Percentiles rank a stretch among this genome's conserved stretches.
Evolutionary conservation across 441 rosid species (phyloP).

Genomic region (Euphorbia celastroides): DNA sequence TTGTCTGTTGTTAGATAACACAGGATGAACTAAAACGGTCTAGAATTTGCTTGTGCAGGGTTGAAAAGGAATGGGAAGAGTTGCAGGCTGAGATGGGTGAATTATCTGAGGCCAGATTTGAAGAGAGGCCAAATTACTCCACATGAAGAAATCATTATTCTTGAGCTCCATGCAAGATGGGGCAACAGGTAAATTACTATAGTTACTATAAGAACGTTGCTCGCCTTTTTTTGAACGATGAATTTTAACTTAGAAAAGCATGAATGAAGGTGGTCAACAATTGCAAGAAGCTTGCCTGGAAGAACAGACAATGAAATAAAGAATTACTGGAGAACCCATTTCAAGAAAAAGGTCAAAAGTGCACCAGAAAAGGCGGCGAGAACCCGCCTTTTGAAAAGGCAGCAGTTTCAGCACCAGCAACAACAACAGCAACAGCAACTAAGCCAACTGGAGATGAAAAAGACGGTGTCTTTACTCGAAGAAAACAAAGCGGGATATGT

Average conservation of each 20-base stretch:
- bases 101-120: conserved; percentile 73
- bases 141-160: conserved; percentile 70
- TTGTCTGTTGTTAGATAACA: no score
- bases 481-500: no score
- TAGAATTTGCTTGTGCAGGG: conserved; percentile 42
- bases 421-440: no score
- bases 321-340: conserved; percentile 63
- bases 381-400: no score
- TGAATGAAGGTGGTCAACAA: conserved; percentile 41
- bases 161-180: conserved; percentile 70
- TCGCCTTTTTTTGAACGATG: not conserved
- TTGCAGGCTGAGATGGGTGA: conserved; percentile 84
- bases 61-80: conserved; percentile 75
- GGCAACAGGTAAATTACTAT: conserved; percentile 92
- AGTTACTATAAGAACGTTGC: no score
- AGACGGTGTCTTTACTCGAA: no score
- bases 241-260: not conserved
- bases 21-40: no score
- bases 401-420: no score
- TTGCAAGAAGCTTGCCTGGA: conserved; percentile 46
- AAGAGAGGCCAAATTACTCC: conserved; percentile 70
- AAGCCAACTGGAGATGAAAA: no score
- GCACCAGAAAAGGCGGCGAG: no score
- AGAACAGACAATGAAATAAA: conserved; percentile 59
- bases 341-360: no score